Conservation (phyloP, 805 yeast species). For the Candida michaelii region DNA sequence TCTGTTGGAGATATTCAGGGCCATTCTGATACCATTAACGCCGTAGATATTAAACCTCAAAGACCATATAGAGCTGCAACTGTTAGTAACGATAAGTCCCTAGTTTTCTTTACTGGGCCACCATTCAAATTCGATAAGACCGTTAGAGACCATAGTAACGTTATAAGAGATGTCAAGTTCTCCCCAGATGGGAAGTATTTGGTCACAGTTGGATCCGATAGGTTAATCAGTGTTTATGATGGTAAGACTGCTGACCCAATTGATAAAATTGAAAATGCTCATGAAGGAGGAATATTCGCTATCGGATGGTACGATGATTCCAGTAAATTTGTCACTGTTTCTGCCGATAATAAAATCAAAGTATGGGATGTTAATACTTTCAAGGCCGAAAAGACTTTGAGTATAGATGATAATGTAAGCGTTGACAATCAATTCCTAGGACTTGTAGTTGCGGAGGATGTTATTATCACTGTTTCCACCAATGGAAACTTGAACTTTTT, state of each 20-base stretch:
- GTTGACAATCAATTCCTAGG: slow-evolving; percentile 78
- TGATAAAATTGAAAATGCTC: slow-evolving; percentile 51
- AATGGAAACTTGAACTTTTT: slow-evolving; percentile 68
- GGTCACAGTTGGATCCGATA: slow-evolving; percentile 83
- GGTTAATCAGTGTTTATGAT: slow-evolving; percentile 73
- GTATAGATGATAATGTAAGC: slow-evolving; percentile 34
- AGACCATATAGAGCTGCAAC: slow-evolving; percentile 95
- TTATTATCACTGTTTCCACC: slow-evolving; percentile 63
- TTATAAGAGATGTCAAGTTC: slow-evolving; percentile 77
- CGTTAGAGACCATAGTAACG: slow-evolving; percentile 74
- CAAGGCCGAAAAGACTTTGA: slow-evolving; percentile 50
- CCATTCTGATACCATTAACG: slow-evolving; percentile 79
- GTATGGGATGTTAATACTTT: slow-evolving; percentile 51
- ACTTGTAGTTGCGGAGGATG: slow-evolving; percentile 61
- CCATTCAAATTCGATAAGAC: slow-evolving; percentile 85
- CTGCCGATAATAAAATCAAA: slow-evolving; percentile 79
- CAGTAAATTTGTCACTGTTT: slow-evolving; percentile 65
- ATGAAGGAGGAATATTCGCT: slow-evolving; percentile 80
- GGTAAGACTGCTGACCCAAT: slow-evolving; percentile 82
- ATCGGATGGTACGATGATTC: slow-evolving; percentile 66
- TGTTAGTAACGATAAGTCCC: slow-evolving; percentile 82
- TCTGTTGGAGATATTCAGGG: slow-evolving; percentile 97
- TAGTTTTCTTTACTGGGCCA: slow-evolving; percentile 87
- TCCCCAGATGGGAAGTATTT: slow-evolving; percentile 77
- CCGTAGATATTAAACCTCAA: slow-evolving; percentile 77